A percentile compares a stretch with the other conserved stretches of the same genome.
Evolutionary conservation across 768 basidiomycete species (phyloP).

Genomic region (Mycena maculata): DNA sequence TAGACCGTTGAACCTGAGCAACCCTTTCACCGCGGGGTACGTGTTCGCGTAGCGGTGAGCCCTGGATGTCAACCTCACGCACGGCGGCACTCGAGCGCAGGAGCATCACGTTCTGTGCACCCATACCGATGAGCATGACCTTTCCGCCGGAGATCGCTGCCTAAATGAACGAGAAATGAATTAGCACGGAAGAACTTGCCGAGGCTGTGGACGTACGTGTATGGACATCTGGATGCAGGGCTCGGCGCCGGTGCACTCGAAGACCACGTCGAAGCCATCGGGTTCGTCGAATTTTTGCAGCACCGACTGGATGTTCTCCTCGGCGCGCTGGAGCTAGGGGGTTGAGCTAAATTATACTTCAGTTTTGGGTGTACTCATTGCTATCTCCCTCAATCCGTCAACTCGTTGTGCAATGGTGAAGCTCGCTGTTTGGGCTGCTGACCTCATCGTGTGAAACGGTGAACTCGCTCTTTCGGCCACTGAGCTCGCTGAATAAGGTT

Average conservation of each 20-base stretch:
- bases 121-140: constrained; percentile 97
- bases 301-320: constrained; percentile 63
- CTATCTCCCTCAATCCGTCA: too few relatives aligned
- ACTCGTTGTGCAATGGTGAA: too few relatives aligned
- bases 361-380: too few relatives aligned
- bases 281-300: constrained; percentile 66
- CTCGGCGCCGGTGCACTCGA: constrained; percentile 96
- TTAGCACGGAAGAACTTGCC: constrained; percentile 26
- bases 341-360: too few relatives aligned
- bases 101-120: constrained; percentile 81
- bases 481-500: too few relatives aligned
- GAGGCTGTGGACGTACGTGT: constrained; percentile 70
- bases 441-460: too few relatives aligned
- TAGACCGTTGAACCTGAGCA: too few relatives aligned
- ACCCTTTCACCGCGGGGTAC: constrained; percentile 90
- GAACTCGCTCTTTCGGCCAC: too few relatives aligned
- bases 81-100: constrained; percentile 87
- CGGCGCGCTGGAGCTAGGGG: constrained; percentile 69
- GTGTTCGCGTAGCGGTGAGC: constrained; percentile 90
- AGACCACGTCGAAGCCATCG: constrained; percentile 92
- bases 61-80: constrained; percentile 93
- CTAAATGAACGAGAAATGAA: constrained; percentile 53
- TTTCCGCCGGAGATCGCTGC: constrained; percentile 87
- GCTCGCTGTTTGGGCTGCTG: too few relatives aligned
- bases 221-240: constrained; percentile 91